These are phyloP conservation scores for Sorghum bicolor DNA, from an alignment of 176 grass and related monocot species.

Conservation along the genomic window DNA sequence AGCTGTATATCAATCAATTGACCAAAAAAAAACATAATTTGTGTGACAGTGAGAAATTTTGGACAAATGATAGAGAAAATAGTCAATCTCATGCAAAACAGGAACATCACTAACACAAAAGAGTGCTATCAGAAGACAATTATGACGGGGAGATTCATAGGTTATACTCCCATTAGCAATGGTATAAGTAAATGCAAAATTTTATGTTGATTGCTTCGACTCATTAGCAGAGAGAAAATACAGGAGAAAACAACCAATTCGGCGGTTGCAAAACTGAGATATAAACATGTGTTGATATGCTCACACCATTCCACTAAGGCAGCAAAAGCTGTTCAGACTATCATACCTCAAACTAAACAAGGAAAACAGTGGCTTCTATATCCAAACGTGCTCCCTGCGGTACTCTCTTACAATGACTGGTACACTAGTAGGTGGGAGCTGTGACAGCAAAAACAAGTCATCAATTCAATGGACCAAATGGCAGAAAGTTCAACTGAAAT, in stretches of 20 bases:
- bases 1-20: background rate
- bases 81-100: background rate
- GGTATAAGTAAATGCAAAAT: background rate
- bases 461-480: conserved; percentile 23
- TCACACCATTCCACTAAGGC: conserved; percentile 12
- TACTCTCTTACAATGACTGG: conserved; percentile 82
- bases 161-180: background rate
- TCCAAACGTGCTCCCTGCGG: conserved; percentile 68
- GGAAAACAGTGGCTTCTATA: conserved; percentile 33
- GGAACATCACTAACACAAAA: background rate
- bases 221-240: conserved; percentile 23
- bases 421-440: conserved; percentile 91
- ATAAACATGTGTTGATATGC: conserved; percentile 1
- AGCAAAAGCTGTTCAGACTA: conserved; percentile 11
- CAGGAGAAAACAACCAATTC: conserved; percentile 11
- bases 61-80: background rate
- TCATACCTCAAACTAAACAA: conserved; percentile 25
- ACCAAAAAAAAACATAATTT: background rate
- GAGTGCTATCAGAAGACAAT: background rate
- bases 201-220: conserved; percentile 5
- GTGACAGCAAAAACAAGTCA: conserved; percentile 13
- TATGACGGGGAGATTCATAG: conserved; percentile 15
- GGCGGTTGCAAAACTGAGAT: conserved; percentile 17
- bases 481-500: background rate
- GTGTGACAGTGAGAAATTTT: background rate